These are phyloP conservation scores for Diplodia intermedia DNA, from an alignment of 2,329 filamentous ascomycete species.

Conservation along the genomic window DNA sequence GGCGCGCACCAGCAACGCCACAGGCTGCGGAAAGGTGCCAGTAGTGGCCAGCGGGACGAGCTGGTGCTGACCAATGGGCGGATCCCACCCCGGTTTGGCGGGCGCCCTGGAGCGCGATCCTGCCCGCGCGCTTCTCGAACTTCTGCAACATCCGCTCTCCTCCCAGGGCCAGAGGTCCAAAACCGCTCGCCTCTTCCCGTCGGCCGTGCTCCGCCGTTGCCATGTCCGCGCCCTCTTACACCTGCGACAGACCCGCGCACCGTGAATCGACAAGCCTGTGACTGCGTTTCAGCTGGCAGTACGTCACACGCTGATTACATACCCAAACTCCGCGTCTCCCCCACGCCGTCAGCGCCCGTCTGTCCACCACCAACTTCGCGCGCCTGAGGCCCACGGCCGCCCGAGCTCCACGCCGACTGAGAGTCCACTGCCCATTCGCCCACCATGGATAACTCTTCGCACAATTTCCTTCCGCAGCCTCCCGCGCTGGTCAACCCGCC, in stretches of 20 bases:
- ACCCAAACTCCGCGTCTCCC: conserved; percentile 22
- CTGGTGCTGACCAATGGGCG: conserved; percentile 26
- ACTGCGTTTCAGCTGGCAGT: conserved; percentile 23
- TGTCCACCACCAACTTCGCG: conserved; percentile 24
- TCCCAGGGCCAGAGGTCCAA: conserved; percentile 27
- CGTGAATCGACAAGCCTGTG: conserved; percentile 27
- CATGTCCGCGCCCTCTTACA: conserved; percentile 36
- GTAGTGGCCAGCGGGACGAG: conserved; percentile 4
- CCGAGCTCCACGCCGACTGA: neutral
- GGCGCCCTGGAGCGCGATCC: conserved; percentile 25
- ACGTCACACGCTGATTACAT: conserved; percentile 40
- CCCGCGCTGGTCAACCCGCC: conserved; percentile 50
- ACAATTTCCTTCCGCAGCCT: conserved; percentile 39
- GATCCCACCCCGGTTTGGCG: conserved; percentile 11
- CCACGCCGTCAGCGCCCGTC: conserved; percentile 35
- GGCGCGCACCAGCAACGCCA: neutral
- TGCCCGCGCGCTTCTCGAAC: neutral
- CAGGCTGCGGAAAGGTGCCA: neutral
- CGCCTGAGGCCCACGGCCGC: conserved; percentile 19
- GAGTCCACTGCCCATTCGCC: conserved; percentile 1
- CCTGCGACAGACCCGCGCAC: conserved; percentile 35
- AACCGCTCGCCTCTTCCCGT: conserved; percentile 34
- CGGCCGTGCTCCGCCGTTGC: conserved; percentile 43
- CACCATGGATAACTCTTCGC: conserved; percentile 43
- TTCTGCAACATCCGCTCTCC: conserved; percentile 34